Percentiles rank a stretch among this genome's conserved stretches.
Conservation (phyloP, 2,329 filamentous ascomycete species). For the Monilinia polystroma region DNA sequence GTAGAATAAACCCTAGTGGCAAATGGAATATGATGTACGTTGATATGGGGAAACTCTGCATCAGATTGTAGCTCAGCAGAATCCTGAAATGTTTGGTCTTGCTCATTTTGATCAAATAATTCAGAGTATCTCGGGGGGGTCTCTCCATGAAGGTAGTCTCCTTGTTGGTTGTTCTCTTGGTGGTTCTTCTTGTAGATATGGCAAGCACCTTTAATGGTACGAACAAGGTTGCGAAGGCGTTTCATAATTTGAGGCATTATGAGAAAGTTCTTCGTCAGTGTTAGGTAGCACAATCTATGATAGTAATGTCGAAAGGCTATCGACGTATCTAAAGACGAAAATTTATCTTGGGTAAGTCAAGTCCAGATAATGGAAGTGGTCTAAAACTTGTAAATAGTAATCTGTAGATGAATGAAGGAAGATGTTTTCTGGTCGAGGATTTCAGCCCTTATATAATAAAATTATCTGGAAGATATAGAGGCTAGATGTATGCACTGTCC, state of each 20-base stretch:
- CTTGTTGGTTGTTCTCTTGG: neutral
- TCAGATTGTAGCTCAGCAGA: neutral
- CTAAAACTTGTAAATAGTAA: neutral
- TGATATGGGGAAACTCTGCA: neutral
- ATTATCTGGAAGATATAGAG: neutral
- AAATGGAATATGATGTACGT: neutral
- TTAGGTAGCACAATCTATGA: neutral
- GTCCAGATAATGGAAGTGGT: neutral
- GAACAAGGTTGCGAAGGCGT: neutral
- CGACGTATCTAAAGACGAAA: neutral
- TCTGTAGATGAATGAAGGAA: neutral
- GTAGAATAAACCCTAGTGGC: neutral
- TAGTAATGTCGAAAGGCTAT: neutral
- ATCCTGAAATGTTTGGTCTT: neutral
- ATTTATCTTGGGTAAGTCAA: neutral
- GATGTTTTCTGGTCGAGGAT: neutral
- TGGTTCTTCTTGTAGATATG: neutral
- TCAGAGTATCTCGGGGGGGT: no score
- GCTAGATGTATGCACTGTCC: neutral
- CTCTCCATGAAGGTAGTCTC: no score
- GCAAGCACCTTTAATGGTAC: neutral
- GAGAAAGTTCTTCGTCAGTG: neutral
- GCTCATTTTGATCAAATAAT: neutral
- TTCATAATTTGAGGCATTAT: neutral
- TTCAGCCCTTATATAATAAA: neutral